Evolutionary conservation across 352 stramenopile genomes (phyloP), one percentile per base, ranked within the genome.

Genomic region (Detonula confervacea): DNA sequence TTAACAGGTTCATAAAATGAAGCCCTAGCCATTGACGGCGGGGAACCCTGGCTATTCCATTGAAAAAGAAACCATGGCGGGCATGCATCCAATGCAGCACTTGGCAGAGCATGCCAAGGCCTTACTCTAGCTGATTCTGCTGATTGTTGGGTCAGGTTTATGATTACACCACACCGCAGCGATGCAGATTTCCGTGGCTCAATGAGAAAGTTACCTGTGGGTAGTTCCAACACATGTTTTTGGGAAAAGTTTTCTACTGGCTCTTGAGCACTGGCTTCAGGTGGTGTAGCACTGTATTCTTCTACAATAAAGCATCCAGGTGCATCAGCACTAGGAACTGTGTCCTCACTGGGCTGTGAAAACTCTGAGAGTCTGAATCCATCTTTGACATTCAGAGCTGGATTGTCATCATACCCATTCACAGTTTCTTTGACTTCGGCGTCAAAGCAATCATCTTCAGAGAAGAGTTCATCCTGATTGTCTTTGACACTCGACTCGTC

Each of bases 1-100:
- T 78, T 77, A 11, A 87, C 62, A 54, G 79, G 79, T 52, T 87
- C 79, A 7, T 84, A 30, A 52, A 75, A 83, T 6, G 72, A 56
- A 27, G 30, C 27, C 18, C 9, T n/a, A 25, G 47, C 42, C 18
- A 75, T 39, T 29, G 47, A 22, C 22, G 33, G 54, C 35, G 29
- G 12, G 57, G 35, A 14, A 55, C 37, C 55, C 18, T 62, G 42
- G 51, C 22, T 30, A 7, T 18, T 72, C 65, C 65, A 85, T 47
- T 69, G 59, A 66, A 77, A 81, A 27, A 35, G 12, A 47, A 85
- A 85, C 77, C 77, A 85, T 59, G 51, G 44, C 5, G 64, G 64
- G 30, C 35, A 68, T 52, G 49, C 29, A 14, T 73, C 35, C n/a
- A 75, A 67, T 18, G 22, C 54, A 68, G 44, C 25, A 59, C 1